These are phyloP conservation scores for Achaetomium macrosporum DNA, from an alignment of 2,329 filamentous ascomycete species.

Conservation along the genomic window DNA sequence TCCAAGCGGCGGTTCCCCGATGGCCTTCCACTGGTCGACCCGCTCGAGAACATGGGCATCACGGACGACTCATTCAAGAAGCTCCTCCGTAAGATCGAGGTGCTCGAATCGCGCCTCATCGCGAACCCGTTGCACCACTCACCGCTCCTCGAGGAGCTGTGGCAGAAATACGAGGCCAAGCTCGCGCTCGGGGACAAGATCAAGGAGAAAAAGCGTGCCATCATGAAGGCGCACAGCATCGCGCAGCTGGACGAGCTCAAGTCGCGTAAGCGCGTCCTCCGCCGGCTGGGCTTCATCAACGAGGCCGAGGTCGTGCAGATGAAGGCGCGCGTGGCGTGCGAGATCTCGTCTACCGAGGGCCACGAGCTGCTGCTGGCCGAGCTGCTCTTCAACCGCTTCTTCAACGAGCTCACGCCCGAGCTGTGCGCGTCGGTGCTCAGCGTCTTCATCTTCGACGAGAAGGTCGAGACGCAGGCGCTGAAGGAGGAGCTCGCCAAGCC, in stretches of 20 bases:
- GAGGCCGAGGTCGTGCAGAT: conserved; percentile 92
- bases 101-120: conserved; percentile 83
- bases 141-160: conserved; percentile 74
- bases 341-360: conserved; percentile 85
- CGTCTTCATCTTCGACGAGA: conserved; percentile 97
- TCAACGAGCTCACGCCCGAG: conserved; percentile 90
- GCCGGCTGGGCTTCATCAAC: conserved; percentile 91
- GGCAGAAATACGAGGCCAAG: conserved; percentile 81
- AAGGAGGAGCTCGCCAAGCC: conserved; percentile 83
- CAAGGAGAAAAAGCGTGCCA: conserved; percentile 82
- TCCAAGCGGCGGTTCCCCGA: conserved; percentile 86
- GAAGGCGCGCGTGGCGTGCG: conserved; percentile 94
- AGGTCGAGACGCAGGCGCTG: conserved; percentile 70
- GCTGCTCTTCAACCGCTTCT: conserved; percentile 93
- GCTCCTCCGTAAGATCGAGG: conserved; percentile 90
- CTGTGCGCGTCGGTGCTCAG: conserved; percentile 80
- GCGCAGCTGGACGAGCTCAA: conserved; percentile 95
- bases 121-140: conserved; percentile 90
- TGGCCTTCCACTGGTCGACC: conserved; percentile 81
- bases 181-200: conserved; percentile 70
- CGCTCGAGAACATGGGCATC: conserved; percentile 94
- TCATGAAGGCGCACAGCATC: conserved; percentile 76
- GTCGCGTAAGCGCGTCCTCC: conserved; percentile 88
- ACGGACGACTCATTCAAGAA: conserved; percentile 90
- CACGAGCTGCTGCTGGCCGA: conserved; percentile 92